Evolutionary conservation across 2,329 filamentous ascomycete genomes (phyloP), one percentile per base, ranked within the genome.

Genomic region (Ophiocordyceps robertsii): DNA sequence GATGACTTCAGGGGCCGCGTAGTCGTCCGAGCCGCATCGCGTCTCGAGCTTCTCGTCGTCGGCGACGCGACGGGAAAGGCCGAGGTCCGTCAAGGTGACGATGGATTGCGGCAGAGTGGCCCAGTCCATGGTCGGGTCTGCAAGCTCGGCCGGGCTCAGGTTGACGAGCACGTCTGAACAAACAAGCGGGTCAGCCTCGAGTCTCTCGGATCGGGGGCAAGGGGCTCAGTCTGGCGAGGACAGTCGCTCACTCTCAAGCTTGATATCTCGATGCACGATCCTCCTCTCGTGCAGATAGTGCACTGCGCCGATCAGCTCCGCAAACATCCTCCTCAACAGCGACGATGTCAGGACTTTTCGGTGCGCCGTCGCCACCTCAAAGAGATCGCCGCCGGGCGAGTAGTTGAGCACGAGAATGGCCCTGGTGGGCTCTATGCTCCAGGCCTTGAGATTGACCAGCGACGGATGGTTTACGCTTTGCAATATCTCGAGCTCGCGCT

Each of bases 221-320:
- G 17, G 6, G 8, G 11, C 16, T 8, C 1, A 19, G 10, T 40
- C 29, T 19, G 19, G 3, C 19, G 19, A 19, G 19, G 19, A 21
- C 11, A 14, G 17, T 39, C 31, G 70, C 80, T 64, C 73, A 92
- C 85, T 75, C 70, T 98, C 92, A 45, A 98, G 80, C 66, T 98
- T 98, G 63, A 98, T 93, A 61, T 98, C 92, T 46, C 92, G 80
- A 59, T 98, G 92, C 42, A 96, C 90, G 57, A 98, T 95, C 51
- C 77, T 81, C 53, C 84, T 71, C 42, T 77, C 69, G 61, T 98
- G 92, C 39, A 98, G 68, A 65, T 96, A 95, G 44, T 73, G 75
- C 31, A 94, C 82, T 0, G 90, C 92, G 47, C 77, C 80, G 21
- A 96, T 80, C 48, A 96, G 63, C 60, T 98, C 92, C 13, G 89